Evolutionary conservation across 176 grass and related monocot species (phyloP).

Genomic region (Rhynchospora breviuscula): DNA sequence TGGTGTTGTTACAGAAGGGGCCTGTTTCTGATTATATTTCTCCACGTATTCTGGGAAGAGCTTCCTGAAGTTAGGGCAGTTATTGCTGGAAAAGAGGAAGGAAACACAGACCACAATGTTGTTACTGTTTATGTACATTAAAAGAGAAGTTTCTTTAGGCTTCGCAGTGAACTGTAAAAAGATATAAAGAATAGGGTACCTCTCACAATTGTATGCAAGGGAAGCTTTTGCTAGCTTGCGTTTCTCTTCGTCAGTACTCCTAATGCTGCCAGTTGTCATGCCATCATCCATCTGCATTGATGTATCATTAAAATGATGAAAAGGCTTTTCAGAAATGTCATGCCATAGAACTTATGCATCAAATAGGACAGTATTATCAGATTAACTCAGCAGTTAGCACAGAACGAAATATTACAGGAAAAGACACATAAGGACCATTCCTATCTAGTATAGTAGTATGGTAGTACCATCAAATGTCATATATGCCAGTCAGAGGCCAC

Average conservation of each 20-base stretch:
- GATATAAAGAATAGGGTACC: slow-evolving; percentile 46
- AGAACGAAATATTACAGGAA: neutral
- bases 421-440: neutral
- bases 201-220: slow-evolving; percentile 97
- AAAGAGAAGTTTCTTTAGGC: neutral
- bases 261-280: slow-evolving; percentile 95
- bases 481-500: neutral
- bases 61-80: slow-evolving; percentile 82
- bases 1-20: slow-evolving; percentile 13
- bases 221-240: slow-evolving; percentile 84
- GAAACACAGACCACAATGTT: neutral
- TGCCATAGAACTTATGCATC: neutral
- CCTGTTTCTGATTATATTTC: slow-evolving; percentile 67
- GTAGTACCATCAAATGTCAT: neutral
- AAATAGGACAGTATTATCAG: neutral
- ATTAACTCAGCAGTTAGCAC: neutral
- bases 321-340: neutral
- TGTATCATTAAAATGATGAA: slow-evolving; percentile 4
- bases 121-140: neutral
- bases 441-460: neutral
- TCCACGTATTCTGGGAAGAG: slow-evolving; percentile 91
- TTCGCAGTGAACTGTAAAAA: neutral
- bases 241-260: slow-evolving; percentile 76
- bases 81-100: slow-evolving; percentile 67
- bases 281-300: slow-evolving; percentile 87